Conservation (phyloP, 495 filamentous ascomycete genomes). For the Geopyxis carbonaria region DNA sequence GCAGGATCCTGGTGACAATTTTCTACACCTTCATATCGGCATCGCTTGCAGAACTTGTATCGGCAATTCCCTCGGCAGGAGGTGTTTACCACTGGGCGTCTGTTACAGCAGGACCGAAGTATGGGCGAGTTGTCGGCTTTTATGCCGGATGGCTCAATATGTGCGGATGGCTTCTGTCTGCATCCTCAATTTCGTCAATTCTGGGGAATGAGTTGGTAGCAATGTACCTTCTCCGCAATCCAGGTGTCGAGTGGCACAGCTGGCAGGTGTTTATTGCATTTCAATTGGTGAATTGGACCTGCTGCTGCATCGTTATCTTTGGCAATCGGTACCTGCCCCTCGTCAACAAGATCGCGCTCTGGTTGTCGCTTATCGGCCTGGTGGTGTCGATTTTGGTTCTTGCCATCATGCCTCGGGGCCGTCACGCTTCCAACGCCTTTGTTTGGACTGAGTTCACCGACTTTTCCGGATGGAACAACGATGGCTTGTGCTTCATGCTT, state of each 20-base stretch:
- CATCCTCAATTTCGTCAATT: slow-evolving; percentile 50
- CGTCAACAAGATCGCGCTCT: slow-evolving; percentile 48
- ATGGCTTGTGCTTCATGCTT: slow-evolving; percentile 60
- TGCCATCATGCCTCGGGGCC: slow-evolving; percentile 48
- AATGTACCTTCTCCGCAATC: slow-evolving; percentile 57
- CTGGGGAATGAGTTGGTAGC: slow-evolving; percentile 48
- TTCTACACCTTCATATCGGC: slow-evolving; percentile 39
- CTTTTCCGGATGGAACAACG: slow-evolving; percentile 45
- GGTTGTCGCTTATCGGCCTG: slow-evolving; percentile 51
- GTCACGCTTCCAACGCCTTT: slow-evolving; percentile 38
- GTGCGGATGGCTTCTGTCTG: slow-evolving; percentile 52
- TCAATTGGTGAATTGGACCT: slow-evolving; percentile 49
- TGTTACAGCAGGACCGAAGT: slow-evolving; percentile 49
- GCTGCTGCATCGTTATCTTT: slow-evolving; percentile 47
- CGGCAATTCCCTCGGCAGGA: slow-evolving; percentile 60
- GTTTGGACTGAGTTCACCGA: slow-evolving; percentile 53
- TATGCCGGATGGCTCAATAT: slow-evolving; percentile 71
- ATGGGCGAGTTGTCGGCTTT: slow-evolving; percentile 53
- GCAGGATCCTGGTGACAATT: slow-evolving; percentile 29
- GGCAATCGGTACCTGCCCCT: slow-evolving; percentile 49
- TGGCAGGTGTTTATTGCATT: slow-evolving; percentile 69
- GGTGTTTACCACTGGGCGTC: slow-evolving; percentile 80
- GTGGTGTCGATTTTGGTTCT: slow-evolving; percentile 57
- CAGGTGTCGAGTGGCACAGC: slow-evolving; percentile 38
- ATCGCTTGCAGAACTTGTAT: slow-evolving; percentile 55